Conservation (phyloP, 2,329 filamentous ascomycete species). For the Fusarium caatingaense region DNA sequence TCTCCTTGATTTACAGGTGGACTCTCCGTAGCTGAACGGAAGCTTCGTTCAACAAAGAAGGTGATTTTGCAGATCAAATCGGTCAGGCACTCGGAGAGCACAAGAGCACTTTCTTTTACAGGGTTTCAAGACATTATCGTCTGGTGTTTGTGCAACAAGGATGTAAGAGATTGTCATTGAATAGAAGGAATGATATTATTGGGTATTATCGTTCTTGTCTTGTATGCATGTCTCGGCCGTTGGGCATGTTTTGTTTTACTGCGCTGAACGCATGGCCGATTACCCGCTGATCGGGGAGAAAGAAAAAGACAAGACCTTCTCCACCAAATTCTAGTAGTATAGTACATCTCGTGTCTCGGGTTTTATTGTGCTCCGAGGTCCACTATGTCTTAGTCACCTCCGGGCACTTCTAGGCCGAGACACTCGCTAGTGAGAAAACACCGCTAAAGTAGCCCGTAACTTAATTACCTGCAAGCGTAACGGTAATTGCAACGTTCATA, state of each 20-base stretch:
- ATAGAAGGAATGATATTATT: not conserved
- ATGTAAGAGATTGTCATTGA: not conserved
- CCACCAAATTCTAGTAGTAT: rapidly evolving
- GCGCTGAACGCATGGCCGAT: not conserved
- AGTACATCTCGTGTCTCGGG: not conserved
- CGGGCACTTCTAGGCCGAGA: not conserved
- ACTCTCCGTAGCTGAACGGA: not conserved
- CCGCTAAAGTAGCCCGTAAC: not conserved
- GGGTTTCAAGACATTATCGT: not conserved
- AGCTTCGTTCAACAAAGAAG: not conserved
- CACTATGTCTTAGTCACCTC: not conserved
- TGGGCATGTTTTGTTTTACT: not conserved
- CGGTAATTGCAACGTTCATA: not conserved
- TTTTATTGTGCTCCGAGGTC: not conserved
- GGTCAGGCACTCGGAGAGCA: not conserved
- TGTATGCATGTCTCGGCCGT: not conserved
- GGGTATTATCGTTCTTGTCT: not conserved
- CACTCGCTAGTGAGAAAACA: not conserved
- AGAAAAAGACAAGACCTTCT: not conserved
- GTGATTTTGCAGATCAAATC: not conserved
- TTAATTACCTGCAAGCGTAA: not conserved
- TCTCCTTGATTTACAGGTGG: rapidly evolving
- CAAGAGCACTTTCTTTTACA: not conserved
- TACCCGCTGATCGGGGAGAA: not conserved
- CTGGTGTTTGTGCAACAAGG: not conserved